phyloP scores from a whole-genome alignment of 192 early-diverging fungal species.

The Backusella circina region DNA sequence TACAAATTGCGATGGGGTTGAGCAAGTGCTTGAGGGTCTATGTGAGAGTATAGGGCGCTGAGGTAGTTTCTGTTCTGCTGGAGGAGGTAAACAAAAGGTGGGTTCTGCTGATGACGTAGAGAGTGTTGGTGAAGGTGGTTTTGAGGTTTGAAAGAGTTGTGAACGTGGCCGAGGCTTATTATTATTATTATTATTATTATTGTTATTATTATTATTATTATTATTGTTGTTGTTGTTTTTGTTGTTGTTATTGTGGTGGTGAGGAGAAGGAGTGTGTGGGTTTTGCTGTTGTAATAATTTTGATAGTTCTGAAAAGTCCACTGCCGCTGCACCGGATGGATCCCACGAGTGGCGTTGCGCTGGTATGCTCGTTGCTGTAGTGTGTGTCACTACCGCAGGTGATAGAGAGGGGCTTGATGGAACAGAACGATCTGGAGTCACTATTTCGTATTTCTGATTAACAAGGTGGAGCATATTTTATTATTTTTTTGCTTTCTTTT shows the following conservation, averaged over 20 bases:
- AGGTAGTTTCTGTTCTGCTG: neutral
- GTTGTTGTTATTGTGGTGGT: neutral
- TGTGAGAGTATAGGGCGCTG: constrained; percentile 15
- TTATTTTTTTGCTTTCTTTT: neutral
- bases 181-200: neutral
- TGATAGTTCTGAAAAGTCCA: constrained; percentile 20
- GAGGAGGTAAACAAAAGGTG: neutral
- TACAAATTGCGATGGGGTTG: constrained; percentile 28
- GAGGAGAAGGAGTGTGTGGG: neutral
- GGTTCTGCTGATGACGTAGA: constrained; percentile 20
- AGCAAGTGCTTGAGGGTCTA: constrained; percentile 19
- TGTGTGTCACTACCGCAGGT: constrained; percentile 23
- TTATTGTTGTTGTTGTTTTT: no score
- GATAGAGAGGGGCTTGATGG: constrained; percentile 26
- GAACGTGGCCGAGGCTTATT: constrained; percentile 11
- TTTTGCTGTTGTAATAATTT: constrained; percentile 9
- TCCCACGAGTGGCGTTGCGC: neutral
- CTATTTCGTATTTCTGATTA: constrained; percentile 27
- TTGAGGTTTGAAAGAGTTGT: constrained; percentile 23
- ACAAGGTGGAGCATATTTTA: constrained; percentile 3
- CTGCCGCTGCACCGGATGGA: neutral
- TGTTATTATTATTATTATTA: neutral
- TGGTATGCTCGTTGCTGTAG: constrained; percentile 15
- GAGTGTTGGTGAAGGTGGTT: constrained; percentile 28
- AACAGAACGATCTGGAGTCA: constrained; percentile 29